Evolutionary conservation across 371 early-diverging fungal species (phyloP).

Genomic region (Actinomucor elegans): DNA sequence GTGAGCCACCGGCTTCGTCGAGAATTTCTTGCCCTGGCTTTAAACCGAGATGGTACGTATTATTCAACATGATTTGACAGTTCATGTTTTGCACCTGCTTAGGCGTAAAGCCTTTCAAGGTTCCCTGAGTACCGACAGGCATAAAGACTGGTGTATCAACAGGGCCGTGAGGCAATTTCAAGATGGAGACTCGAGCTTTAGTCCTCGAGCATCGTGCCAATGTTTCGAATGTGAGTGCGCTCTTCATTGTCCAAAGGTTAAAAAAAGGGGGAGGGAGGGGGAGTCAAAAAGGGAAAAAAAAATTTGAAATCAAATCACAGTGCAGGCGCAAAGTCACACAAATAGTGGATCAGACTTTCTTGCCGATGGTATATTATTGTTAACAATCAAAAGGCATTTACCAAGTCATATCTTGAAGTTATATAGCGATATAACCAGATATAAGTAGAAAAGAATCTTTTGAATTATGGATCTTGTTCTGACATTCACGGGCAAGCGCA

Average conservation of each 20-base stretch:
- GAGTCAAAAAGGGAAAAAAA: too few relatives aligned
- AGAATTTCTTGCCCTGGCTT: constrained; percentile 77
- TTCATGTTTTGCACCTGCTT: constrained; percentile 80
- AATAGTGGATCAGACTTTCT: too few relatives aligned
- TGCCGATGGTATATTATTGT: too few relatives aligned
- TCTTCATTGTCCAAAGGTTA: constrained; percentile 11
- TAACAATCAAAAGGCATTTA: too few relatives aligned
- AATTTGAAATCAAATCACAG: too few relatives aligned
- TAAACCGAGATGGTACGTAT: constrained; percentile 84
- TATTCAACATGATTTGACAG: constrained; percentile 91
- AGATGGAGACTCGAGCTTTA: constrained; percentile 81
- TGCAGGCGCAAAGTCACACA: too few relatives aligned
- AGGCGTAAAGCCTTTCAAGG: constrained; percentile 87
- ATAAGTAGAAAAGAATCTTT: too few relatives aligned
- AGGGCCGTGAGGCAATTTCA: constrained; percentile 83
- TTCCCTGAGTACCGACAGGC: constrained; percentile 98
- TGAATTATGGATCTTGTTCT: too few relatives aligned
- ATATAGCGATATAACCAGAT: too few relatives aligned
- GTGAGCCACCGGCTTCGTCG: constrained; percentile 78
- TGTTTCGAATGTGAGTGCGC: constrained; percentile 29
- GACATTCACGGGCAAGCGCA: too few relatives aligned
- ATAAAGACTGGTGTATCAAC: constrained; percentile 94
- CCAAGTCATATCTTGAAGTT: too few relatives aligned
- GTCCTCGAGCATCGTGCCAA: constrained; percentile 84
- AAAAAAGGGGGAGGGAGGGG: neutral